Base-by-base conservation (phyloP, 805 yeast genomes). In the Starmera amethionina region DNA sequence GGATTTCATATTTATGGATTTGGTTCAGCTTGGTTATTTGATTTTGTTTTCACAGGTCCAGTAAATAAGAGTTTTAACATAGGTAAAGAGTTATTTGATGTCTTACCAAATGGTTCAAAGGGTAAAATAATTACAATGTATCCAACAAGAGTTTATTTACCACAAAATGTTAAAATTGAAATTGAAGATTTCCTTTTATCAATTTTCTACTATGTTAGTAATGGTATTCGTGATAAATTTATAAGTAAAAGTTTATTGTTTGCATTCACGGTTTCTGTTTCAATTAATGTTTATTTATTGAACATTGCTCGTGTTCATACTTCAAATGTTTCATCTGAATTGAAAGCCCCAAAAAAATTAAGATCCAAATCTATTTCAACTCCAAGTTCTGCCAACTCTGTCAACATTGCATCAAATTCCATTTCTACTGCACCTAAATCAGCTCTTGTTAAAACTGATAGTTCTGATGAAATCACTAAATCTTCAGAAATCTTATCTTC, bases 211-310 rank as follows among this genome's bases (percentile, higher is more conserved):
- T 68, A 67, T 38, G 59, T 88, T 46, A 79, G 86, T 44, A 56
- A 55, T 42, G 84, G 89, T 15, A 81, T 89, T 41, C 75, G 82
- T 51, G 96, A 89, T 59, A 82, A 80, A 40, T 65, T 86, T 45
- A 73, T 88, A 48, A 79, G 93, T 45, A 89, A 89, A 58, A 74
- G 79, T 46, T 68, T 88, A 39, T 73, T 89, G 35, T 69, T 83
- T 45, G 78, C 77, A 10, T 76, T 89, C 44, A 78, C 82, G 22
- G 64, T 85, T 47, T 83, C 95, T 48, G 73, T 86, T 41, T 78
- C 82, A 6, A 78, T 85, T 47, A 93, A 93, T 58, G 77, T 83
- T 38, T 90, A 89, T 60, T 70, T 93, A 49, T 72, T 90, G 58
- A 86, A 87, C 53, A 93, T 86, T 42, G 82, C 95, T n/a, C 74